Evolutionary conservation across 2,329 filamentous ascomycete genomes (phyloP).

Genomic region (Colletotrichum cordylinicola): DNA sequence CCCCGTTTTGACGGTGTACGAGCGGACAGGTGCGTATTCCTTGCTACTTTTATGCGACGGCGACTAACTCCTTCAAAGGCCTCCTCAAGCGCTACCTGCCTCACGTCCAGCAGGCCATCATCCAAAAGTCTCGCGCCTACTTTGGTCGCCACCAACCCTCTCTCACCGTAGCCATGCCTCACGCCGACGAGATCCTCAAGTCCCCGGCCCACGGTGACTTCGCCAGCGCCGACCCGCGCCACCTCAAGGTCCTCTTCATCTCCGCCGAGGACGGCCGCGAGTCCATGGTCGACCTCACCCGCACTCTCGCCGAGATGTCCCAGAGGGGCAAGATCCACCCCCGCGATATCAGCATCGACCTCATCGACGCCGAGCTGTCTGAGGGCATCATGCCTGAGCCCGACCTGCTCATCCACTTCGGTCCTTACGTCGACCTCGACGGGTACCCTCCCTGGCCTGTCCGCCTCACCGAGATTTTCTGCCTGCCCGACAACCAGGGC

Average conservation of each 20-base stretch:
- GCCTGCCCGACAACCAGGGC: conserved; percentile 75
- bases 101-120: conserved; percentile 81
- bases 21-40: conserved; percentile 75
- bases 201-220: conserved; percentile 29
- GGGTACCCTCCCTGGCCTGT: conserved; percentile 98
- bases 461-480: conserved; percentile 91
- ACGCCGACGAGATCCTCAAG: conserved; percentile 44
- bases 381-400: conserved; percentile 85
- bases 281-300: conserved; percentile 93
- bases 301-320: conserved; percentile 93
- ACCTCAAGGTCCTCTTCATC: conserved; percentile 74
- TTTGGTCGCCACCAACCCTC: conserved; percentile 79
- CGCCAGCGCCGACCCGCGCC: conserved; percentile 33
- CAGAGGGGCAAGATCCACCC: conserved; percentile 84
- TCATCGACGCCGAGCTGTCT: conserved; percentile 88
- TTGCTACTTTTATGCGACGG: background rate
- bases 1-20: conserved; percentile 86
- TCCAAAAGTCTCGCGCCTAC: conserved; percentile 83
- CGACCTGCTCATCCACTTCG: conserved; percentile 87
- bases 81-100: conserved; percentile 88
- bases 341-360: conserved; percentile 81
- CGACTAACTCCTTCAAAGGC: conserved; percentile 57
- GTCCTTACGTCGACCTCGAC: conserved; percentile 80
- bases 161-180: conserved; percentile 61
- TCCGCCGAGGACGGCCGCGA: conserved; percentile 89